Percentiles rank a stretch among this genome's conserved stretches.
Conservation (phyloP, 352 stramenopile genomes). For the Pythium diclinum region DNA sequence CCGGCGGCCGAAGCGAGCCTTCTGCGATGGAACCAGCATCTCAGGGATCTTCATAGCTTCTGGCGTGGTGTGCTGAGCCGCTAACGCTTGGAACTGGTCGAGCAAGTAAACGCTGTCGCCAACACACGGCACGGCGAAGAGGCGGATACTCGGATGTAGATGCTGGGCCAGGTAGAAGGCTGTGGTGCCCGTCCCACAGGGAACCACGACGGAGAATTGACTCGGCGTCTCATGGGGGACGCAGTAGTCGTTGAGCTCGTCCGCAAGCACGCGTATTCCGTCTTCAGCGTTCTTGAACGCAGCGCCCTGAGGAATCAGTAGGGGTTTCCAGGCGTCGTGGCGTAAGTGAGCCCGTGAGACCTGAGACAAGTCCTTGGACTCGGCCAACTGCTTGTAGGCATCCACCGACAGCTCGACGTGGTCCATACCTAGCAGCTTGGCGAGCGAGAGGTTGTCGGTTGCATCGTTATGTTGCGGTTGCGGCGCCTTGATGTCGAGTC, state of each 20-base stretch:
- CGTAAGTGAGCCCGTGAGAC: not conserved
- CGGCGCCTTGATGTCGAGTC: constrained; percentile 24
- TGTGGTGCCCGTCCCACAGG: constrained; percentile 74
- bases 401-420: constrained; percentile 48
- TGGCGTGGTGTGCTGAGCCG: constrained; percentile 7
- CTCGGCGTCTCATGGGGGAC: constrained; percentile 8
- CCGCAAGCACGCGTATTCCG: constrained; percentile 50
- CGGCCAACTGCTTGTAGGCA: constrained; percentile 44
- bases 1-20: constrained; percentile 70
- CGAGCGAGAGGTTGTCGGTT: constrained; percentile 46
- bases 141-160: constrained; percentile 35
- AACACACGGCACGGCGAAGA: constrained; percentile 74
- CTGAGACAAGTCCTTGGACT: constrained; percentile 32
- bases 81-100: constrained; percentile 50
- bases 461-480: not conserved
- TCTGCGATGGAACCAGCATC: constrained; percentile 45
- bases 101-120: constrained; percentile 56
- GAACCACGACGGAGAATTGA: constrained; percentile 60
- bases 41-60: constrained; percentile 25
- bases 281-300: constrained; percentile 59
- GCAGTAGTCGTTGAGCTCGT: constrained; percentile 74
- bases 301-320: constrained; percentile 71
- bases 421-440: constrained; percentile 57
- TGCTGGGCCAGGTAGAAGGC: constrained; percentile 79
- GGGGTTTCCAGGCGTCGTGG: not conserved